Conservation (phyloP, 441 rosid genomes). For the Breynia disticha region DNA sequence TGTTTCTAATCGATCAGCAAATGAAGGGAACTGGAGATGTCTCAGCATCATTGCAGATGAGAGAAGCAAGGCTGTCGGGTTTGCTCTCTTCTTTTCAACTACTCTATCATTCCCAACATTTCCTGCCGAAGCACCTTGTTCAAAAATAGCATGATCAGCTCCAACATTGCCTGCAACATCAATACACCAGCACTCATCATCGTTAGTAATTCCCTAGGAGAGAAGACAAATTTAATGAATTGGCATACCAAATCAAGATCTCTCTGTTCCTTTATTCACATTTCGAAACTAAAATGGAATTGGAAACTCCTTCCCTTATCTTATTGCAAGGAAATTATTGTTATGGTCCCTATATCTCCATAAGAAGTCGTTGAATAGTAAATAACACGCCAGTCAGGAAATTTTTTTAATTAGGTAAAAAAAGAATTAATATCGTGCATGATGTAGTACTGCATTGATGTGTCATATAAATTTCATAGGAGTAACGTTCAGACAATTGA, state of each 20-base stretch:
- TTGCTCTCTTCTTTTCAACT: slow-evolving; percentile 65
- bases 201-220: not conserved
- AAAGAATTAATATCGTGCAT: too few species aligned
- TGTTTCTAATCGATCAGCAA: slow-evolving; percentile 83
- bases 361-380: too few species aligned
- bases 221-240: not conserved
- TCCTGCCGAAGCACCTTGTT: slow-evolving; percentile 99
- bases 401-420: too few species aligned
- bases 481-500: too few species aligned
- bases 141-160: slow-evolving; percentile 83
- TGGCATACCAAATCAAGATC: not conserved
- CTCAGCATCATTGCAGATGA: slow-evolving; percentile 99
- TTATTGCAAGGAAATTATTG: too few species aligned
- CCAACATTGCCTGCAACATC: slow-evolving; percentile 84
- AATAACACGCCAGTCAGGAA: too few species aligned
- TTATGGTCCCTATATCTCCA: too few species aligned
- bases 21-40: slow-evolving; percentile 91
- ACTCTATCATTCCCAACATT: slow-evolving; percentile 71
- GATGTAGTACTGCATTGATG: too few species aligned
- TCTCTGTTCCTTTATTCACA: not conserved
- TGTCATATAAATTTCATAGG: too few species aligned
- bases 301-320: too few species aligned
- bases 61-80: slow-evolving; percentile 90
- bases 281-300: too few species aligned
- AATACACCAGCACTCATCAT: slow-evolving; percentile 6